Conservation (phyloP, 164 flowering plant genomes). For the Buxus sempervirens region DNA sequence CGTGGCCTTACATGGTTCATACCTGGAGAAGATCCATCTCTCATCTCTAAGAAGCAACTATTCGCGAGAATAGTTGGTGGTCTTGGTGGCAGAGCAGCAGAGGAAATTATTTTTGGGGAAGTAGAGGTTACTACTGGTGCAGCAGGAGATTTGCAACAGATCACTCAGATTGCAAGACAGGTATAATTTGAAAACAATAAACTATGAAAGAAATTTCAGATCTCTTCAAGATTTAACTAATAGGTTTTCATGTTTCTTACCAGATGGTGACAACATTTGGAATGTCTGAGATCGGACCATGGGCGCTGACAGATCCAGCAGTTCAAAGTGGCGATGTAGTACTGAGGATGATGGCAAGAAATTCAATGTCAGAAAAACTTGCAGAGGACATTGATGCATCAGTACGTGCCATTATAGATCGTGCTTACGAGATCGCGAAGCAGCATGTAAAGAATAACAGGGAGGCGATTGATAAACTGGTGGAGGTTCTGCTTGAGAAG, state of each 20-base stretch:
- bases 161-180: slow-evolving; percentile 67
- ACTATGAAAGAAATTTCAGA: background rate
- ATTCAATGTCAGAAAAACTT: slow-evolving; percentile 72
- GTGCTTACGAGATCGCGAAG: slow-evolving; percentile 64
- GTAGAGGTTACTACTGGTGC: slow-evolving; percentile 74
- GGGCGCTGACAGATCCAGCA: slow-evolving; percentile 65
- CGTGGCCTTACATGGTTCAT: slow-evolving; percentile 78
- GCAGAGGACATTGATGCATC: slow-evolving; percentile 66
- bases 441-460: slow-evolving; percentile 50
- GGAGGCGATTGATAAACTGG: slow-evolving; percentile 63
- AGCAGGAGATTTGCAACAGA: slow-evolving; percentile 66
- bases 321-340: slow-evolving; percentile 57
- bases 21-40: slow-evolving; percentile 59
- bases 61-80: slow-evolving; percentile 75
- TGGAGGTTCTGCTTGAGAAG: slow-evolving; percentile 64
- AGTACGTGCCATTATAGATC: slow-evolving; percentile 35
- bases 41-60: slow-evolving; percentile 59
- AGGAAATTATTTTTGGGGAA: slow-evolving; percentile 71
- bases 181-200: slow-evolving; percentile 26
- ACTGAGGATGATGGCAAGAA: slow-evolving; percentile 65
- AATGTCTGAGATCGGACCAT: slow-evolving; percentile 82
- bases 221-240: background rate
- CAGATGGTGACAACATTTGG: slow-evolving; percentile 75
- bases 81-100: slow-evolving; percentile 76
- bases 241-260: background rate